Base-by-base conservation (phyloP, 1,139 yeast species). In the Suhomyces choctaworum region DNA sequence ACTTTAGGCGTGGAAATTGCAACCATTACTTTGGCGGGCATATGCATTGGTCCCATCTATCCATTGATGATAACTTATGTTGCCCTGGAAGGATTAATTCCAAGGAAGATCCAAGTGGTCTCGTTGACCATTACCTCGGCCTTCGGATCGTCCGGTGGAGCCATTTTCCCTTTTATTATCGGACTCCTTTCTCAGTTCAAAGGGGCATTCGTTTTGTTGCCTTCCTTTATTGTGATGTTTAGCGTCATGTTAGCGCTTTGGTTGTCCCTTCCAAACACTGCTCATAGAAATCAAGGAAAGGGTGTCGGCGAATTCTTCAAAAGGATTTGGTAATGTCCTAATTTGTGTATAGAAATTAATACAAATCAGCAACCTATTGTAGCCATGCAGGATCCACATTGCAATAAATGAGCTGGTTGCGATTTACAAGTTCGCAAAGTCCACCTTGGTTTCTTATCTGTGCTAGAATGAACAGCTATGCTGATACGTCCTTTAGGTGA, bases 101-200 rank as follows among this genome's bases (percentile, higher is more conserved):
- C 82, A 1, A 54, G 81, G 39, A 76, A 71, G 50, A 75, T 76
- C 35, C 79, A 73, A 44, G 71, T 74, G 26, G 67, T 75, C 25
- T 66, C 80, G 0, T 52, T 78, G 37, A 76, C 82, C 1, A 67
- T 78, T 23, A 68, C 68, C 48, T 73, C 82, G 0, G 82, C 82
- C 0, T 76, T 77, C 55, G 83, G 83, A 1, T 70, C 79, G 2
- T 67, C 78, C 19, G 83, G 83, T 6, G 83, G 82, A 2, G 81
- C 82, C 3, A 47, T 76, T 3, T 67, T 77, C 44, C 83, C 83
- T 10, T 78, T 78, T 44, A 36, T 77, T 15, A 72, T 75, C 19
- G 83, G 83, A 24, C 56, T 77, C 40, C 56, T 75, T 20, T 68
- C 80, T n/a, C 73, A 77, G 48, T 58, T 47, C 34, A 60, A 57